These are phyloP conservation scores for Chytriomyces sp. DNA, from an alignment of 192 early-diverging fungal genomes.

Conservation along the genomic window DNA sequence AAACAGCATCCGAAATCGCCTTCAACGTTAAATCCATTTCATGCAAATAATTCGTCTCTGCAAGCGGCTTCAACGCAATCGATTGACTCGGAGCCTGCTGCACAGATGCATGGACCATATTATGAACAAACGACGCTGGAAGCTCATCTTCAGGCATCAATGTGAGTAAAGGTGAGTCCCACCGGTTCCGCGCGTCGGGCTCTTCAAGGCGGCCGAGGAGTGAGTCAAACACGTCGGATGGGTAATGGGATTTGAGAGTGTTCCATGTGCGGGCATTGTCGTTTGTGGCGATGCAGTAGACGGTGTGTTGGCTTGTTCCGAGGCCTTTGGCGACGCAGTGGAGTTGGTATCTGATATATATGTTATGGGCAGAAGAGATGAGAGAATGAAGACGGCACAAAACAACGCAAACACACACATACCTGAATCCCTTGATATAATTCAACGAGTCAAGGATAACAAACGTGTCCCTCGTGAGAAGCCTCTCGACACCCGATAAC, in stretches of 20 bases:
- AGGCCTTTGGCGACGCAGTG: slow-evolving; percentile 13
- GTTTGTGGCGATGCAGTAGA: slow-evolving; percentile 34
- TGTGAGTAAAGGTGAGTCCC: slow-evolving; percentile 97
- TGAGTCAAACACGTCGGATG: slow-evolving; percentile 67
- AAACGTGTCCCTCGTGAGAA: slow-evolving; percentile 80
- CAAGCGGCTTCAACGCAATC: slow-evolving; percentile 86
- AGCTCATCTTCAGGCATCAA: slow-evolving; percentile 76
- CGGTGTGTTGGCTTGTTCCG: slow-evolving; percentile 21
- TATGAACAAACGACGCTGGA: slow-evolving; percentile 34
- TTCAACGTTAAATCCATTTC: slow-evolving; percentile 85
- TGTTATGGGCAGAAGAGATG: background rate
- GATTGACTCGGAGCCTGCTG: slow-evolving; percentile 48
- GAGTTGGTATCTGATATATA: background rate
- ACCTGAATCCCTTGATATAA: slow-evolving; percentile 98
- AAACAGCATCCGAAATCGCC: slow-evolving; percentile 75
- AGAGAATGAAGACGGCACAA: slow-evolving; percentile 54
- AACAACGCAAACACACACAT: slow-evolving; percentile 94
- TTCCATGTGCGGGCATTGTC: slow-evolving; percentile 45
- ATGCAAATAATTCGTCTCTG: slow-evolving; percentile 88
- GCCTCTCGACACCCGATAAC: slow-evolving; percentile 88
- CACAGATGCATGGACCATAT: slow-evolving; percentile 5
- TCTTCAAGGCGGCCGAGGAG: slow-evolving; percentile 92
- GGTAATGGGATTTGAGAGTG: slow-evolving; percentile 33
- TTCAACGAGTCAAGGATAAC: slow-evolving; percentile 95
- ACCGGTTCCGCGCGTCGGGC: slow-evolving; percentile 84